Conservation (phyloP, 2,329 filamentous ascomycete species). For the Scedosporium dehoogii region DNA sequence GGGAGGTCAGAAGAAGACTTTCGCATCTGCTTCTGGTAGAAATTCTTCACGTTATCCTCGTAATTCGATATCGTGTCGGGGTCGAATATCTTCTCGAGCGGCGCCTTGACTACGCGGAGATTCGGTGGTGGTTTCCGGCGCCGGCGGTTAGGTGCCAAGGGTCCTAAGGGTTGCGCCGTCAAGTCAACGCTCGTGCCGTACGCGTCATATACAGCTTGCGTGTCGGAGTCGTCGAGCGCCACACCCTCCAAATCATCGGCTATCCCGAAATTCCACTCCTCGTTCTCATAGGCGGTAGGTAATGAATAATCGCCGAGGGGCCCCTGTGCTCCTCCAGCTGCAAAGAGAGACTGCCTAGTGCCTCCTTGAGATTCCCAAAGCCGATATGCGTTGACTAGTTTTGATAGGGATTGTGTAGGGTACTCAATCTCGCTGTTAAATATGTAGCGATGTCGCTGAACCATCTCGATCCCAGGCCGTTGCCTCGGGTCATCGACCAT, state of each 20-base stretch:
- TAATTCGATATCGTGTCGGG: slow-evolving; percentile 56
- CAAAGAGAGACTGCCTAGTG: slow-evolving; percentile 56
- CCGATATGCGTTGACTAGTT: slow-evolving; percentile 62
- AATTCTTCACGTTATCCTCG: slow-evolving; percentile 50
- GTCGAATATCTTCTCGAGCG: slow-evolving; percentile 56
- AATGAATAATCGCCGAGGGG: slow-evolving; percentile 30
- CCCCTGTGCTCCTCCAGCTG: slow-evolving; percentile 41
- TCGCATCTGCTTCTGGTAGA: slow-evolving; percentile 37
- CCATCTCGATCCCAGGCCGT: slow-evolving; percentile 58
- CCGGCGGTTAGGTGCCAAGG: slow-evolving; percentile 36
- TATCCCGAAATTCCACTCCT: slow-evolving; percentile 60
- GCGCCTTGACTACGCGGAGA: slow-evolving; percentile 33
- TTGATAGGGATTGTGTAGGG: slow-evolving; percentile 52
- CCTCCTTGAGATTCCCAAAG: slow-evolving; percentile 69
- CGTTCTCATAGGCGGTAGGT: slow-evolving; percentile 34
- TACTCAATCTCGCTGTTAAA: slow-evolving; percentile 50
- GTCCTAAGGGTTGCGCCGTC: slow-evolving; percentile 41
- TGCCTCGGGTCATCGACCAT: slow-evolving; percentile 58
- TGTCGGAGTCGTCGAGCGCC: slow-evolving; percentile 40
- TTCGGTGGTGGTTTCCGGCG: slow-evolving; percentile 5
- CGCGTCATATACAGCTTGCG: slow-evolving; percentile 50
- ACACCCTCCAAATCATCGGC: slow-evolving; percentile 53
- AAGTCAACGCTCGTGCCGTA: slow-evolving; percentile 42
- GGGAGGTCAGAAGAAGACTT: slow-evolving; percentile 43
- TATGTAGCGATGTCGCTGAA: slow-evolving; percentile 62